Evolutionary conservation across 768 basidiomycete genomes (phyloP).

Genomic region (Cystofilobasidium ferigula): DNA sequence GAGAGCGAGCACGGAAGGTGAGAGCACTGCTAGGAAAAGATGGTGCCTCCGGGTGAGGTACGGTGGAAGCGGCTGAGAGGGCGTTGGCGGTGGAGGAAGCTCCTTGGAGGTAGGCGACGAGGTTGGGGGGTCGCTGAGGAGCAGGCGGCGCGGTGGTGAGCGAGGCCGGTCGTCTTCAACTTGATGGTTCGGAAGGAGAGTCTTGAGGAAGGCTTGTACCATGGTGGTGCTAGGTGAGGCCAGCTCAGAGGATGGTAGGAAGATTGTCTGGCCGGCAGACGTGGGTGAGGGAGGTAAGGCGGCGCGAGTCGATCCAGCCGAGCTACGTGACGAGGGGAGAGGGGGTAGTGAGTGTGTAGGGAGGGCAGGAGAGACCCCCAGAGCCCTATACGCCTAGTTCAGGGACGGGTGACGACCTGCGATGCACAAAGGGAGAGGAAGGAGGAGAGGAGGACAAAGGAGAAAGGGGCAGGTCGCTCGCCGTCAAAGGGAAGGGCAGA

Average conservation of each 20-base stretch:
- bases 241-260: not conserved
- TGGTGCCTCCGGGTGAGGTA: conserved; percentile 74
- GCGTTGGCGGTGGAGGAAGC: not conserved
- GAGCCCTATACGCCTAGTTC: no score
- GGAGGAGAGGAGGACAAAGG: no score
- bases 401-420: no score
- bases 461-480: no score
- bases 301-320: not conserved
- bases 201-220: not conserved
- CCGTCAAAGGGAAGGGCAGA: no score
- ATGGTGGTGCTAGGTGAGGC: no score
- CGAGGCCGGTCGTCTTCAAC: not conserved
- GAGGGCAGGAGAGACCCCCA: no score
- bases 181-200: not conserved
- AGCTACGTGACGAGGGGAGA: not conserved
- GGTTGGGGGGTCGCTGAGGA: not conserved
- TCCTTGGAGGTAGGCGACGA: not conserved
- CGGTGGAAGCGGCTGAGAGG: conserved; percentile 48
- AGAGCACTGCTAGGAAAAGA: conserved; percentile 79
- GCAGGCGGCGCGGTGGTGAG: not conserved
- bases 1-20: conserved; percentile 79
- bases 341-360: not conserved
- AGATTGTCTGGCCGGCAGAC: no score
- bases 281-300: no score
- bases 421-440: no score